Percentiles rank a stretch among this genome's conserved stretches.
Evolutionary conservation across 2,329 filamentous ascomycete genomes (phyloP).

Genomic region (Colletotrichum musae): DNA sequence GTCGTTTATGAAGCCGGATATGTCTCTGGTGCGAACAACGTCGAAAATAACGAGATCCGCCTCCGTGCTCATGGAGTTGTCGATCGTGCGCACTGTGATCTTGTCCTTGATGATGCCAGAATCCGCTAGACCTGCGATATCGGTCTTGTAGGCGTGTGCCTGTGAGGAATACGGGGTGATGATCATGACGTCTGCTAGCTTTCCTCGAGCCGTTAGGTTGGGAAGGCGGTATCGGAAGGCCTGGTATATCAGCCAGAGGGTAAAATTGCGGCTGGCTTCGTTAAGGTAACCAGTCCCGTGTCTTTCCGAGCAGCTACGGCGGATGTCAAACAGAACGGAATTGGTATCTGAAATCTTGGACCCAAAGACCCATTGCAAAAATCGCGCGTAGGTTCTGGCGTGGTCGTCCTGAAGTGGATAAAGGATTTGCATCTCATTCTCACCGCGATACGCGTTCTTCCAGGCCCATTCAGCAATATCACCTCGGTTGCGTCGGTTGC

Average conservation of each 20-base stretch:
- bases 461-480: conserved; percentile 24
- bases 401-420: neutral
- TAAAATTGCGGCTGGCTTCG: conserved; percentile 2
- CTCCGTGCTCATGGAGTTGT: conserved; percentile 29
- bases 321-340: conserved; percentile 11
- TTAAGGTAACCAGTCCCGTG: conserved; percentile 13
- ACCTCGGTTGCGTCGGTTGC: conserved; percentile 24
- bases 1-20: conserved; percentile 24
- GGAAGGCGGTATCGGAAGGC: conserved; percentile 18
- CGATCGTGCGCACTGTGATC: conserved; percentile 12
- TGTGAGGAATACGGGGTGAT: conserved; percentile 25
- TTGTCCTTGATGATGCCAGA: conserved; percentile 25
- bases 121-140: neutral
- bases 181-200: conserved; percentile 22
- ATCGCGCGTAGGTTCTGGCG: neutral
- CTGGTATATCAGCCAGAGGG: conserved; percentile 7
- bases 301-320: neutral
- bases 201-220: conserved; percentile 6
- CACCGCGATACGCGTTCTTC: conserved; percentile 1
- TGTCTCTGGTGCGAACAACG: conserved; percentile 12
- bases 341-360: neutral
- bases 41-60: conserved; percentile 33
- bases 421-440: conserved; percentile 25
- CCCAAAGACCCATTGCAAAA: conserved; percentile 8
- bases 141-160: conserved; percentile 12